Percentiles rank a stretch among this genome's conserved stretches.
Evolutionary conservation across 2,329 filamentous ascomycete species (phyloP).

Genomic region (Beauveria sp.): DNA sequence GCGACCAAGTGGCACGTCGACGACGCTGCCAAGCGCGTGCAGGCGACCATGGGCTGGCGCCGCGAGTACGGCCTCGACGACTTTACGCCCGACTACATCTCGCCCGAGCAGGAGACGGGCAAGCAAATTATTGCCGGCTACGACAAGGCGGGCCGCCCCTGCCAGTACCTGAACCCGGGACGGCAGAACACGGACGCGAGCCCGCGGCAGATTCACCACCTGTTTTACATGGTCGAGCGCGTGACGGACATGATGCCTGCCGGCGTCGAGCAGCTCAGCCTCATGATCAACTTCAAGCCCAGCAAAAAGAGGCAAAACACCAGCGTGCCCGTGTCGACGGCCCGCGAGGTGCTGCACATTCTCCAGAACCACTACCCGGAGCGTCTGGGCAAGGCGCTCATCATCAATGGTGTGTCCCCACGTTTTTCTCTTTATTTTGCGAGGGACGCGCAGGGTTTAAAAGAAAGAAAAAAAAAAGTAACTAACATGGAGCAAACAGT

Average conservation of each 20-base stretch:
- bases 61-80: constrained; percentile 79
- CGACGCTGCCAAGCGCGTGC: constrained; percentile 71
- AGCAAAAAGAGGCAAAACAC: constrained; percentile 67
- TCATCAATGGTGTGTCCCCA: constrained; percentile 65
- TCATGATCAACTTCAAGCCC: constrained; percentile 88
- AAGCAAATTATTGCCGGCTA: constrained; percentile 89
- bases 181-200: constrained; percentile 86
- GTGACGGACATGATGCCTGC: constrained; percentile 81
- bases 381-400: constrained; percentile 76
- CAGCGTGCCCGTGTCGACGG: constrained; percentile 64
- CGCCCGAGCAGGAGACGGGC: constrained; percentile 89
- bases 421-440: background rate
- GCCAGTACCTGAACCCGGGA: constrained; percentile 81
- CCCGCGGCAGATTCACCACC: constrained; percentile 81
- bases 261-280: constrained; percentile 75
- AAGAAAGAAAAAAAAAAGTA: background rate
- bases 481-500: constrained; percentile 39
- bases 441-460: background rate
- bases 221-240: constrained; percentile 93
- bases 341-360: constrained; percentile 79
- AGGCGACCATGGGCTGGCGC: constrained; percentile 77
- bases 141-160: constrained; percentile 78
- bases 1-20: constrained; percentile 83
- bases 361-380: constrained; percentile 96
- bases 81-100: constrained; percentile 79